phyloP scores from a whole-genome alignment of 1,284 basidiomycete species.

The Cryptococcus hybrid region DNA sequence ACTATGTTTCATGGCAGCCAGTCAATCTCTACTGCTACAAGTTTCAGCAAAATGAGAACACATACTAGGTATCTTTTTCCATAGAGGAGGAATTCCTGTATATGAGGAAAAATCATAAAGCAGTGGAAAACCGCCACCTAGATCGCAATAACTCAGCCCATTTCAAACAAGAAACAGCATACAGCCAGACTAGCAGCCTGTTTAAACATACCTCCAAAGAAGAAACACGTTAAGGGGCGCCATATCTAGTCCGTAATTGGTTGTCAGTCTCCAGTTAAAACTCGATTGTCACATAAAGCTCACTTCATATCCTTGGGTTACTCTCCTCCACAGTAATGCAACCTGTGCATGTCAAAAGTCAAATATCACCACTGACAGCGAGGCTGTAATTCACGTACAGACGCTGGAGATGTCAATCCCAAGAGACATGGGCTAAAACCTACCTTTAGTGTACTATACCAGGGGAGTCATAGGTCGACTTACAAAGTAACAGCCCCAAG shows the following conservation, averaged over 20 bases:
- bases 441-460: slow-evolving; percentile 1
- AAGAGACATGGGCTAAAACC: slow-evolving; percentile 29
- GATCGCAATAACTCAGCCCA: neutral
- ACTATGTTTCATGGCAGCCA: slow-evolving; percentile 15
- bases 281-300: neutral
- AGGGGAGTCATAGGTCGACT: slow-evolving; percentile 3
- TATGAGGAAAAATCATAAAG: slow-evolving; percentile 46
- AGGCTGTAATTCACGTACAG: slow-evolving; percentile 5
- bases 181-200: too few relatives aligned
- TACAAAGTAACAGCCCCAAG: slow-evolving; percentile 28
- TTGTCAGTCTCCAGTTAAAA: neutral
- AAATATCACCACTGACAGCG: neutral
- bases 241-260: slow-evolving; percentile 27
- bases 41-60: neutral
- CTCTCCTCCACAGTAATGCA: slow-evolving; percentile 24
- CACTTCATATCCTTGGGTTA: slow-evolving; percentile 26
- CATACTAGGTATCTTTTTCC: slow-evolving; percentile 39
- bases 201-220: slow-evolving; percentile 36
- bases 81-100: slow-evolving; percentile 45
- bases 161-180: too few relatives aligned
- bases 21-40: neutral
- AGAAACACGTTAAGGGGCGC: slow-evolving; percentile 42
- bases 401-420: slow-evolving; percentile 20
- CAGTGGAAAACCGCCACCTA: slow-evolving; percentile 37
- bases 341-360: slow-evolving; percentile 13